Base-by-base conservation (phyloP, 2,329 filamentous ascomycete genomes). In the Fonsecaea erecta region DNA sequence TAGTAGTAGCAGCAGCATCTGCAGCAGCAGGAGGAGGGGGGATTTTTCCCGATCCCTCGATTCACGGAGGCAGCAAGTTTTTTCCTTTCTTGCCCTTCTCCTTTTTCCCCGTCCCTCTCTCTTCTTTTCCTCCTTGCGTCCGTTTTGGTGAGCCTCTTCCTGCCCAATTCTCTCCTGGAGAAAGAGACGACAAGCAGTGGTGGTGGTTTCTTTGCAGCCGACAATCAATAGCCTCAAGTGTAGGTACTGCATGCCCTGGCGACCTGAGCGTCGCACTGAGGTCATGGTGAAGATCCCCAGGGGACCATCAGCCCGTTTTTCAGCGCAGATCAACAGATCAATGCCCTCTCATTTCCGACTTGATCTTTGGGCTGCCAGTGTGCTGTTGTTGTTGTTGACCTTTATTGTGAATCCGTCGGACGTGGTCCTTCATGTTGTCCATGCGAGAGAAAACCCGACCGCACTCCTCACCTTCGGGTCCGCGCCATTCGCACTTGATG, bases 351-450 rank as follows among this genome's bases (percentile, higher is more conserved):
- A 65, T 24, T 65, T 64, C 12, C 63, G 63, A 62, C 60, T 62
- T 21, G 66, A 62, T 14, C 30, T 18, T 24, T 48, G 43, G n/a
- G 7, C 28, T 62, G 61, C 16, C 68, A 65, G 14, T 67, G 28
- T 30, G 28, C 60, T 32, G 46, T 30, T 66, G 64, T 30, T 66
- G 64, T 21, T 63, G 35, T 34, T 71, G 68, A 43, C 72, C 70
- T 59, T 72, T 75, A 65, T 72, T 72, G 69, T 82, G 80, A 60
- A 81, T 81, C 32, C 80, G 71, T 52, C 78, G 70, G 30, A 81
- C 78, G 73, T 82, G 80, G 70, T 82, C 80, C 61, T 81, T 81
- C 86, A 88, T 88, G 68, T 88, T 88, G 72, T 88, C 86, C 26
- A 86, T 82, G 34, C 86, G 79, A 73, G 84, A 86, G 73, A 88